Evolutionary conservation across 768 basidiomycete species (phyloP), one percentile per base, ranked within the genome.

Genomic region (Pleurotus pulmonarius): DNA sequence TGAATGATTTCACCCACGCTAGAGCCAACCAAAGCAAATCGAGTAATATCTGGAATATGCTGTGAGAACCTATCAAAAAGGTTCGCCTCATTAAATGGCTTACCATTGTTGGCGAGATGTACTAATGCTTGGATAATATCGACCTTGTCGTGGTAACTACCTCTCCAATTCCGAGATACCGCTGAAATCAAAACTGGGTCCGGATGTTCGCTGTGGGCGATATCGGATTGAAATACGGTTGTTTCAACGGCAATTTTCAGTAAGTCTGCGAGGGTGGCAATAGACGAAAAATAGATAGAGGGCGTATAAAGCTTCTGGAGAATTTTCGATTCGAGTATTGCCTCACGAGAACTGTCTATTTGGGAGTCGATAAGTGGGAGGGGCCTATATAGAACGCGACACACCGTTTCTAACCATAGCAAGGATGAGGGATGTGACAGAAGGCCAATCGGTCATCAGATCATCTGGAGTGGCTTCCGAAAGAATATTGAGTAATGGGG

Each of bases 381-480:
- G 9, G 4, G 9, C 11, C 29, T 34, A 9, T 15, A 18, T 3
- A 18, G 22, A 15, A 24, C 8, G n/a, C 6, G 24, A 15, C 46
- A 24, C 3, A 47, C 46, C 46, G 1, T 47, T 47, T 15, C 13
- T 24, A 7, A 24, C 18, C 48, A 49, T 49, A 34, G 12, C 37
- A 13, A 29, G 37, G n/a, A 26, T n/a, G 20, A 49, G 16, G 9
- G 25, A 25, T 29, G 37, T 20, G 15, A 15, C 26, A 29, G 29
- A 49, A 26, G 26, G 37, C 26, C 85, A 39, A 15, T 44, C 7
- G 41, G 13, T 9, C 7, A 13, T 43, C 5, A 25, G 26, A 34
- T 45, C 24, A 39, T 40, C 18, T 18, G 29, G 11, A 34, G 29
- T 11, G 11, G 29, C 9, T 11, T 34, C 29, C 29, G 29, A 34